Percentiles rank a stretch among this genome's conserved stretches.
These are phyloP conservation scores for Ceratobasidium sp. DNA, from an alignment of 1,284 basidiomycete genomes.

Conservation along the genomic window DNA sequence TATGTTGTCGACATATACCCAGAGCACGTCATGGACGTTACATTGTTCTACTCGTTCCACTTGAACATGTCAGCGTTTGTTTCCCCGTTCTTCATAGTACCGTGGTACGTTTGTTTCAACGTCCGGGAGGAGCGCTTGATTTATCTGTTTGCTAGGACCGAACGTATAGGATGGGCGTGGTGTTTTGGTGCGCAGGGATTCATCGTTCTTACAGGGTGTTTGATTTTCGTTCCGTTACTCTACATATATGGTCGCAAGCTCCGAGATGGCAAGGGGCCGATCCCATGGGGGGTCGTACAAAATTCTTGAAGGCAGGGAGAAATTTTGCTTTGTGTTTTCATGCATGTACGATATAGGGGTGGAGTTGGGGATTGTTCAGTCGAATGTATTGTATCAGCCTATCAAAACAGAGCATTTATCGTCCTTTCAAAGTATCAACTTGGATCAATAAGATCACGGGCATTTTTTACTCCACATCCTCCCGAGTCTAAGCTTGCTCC, in stretches of 20 bases:
- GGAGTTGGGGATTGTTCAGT: not conserved
- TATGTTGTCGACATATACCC: conserved; percentile 46
- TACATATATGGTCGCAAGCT: conserved; percentile 40
- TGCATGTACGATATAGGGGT: conserved; percentile 9
- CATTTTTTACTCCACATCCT: not conserved
- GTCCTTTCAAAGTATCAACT: not conserved
- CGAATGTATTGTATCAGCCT: conserved; percentile 27
- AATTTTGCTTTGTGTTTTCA: not conserved
- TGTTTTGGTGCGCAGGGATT: conserved; percentile 44
- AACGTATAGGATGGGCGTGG: conserved; percentile 45
- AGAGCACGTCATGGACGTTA: conserved; percentile 45
- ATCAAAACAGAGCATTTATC: not conserved
- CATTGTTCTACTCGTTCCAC: conserved; percentile 45
- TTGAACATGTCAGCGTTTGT: conserved; percentile 46
- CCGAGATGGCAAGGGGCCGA: conserved; percentile 40
- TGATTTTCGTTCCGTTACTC: conserved; percentile 41
- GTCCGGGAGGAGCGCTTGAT: not conserved
- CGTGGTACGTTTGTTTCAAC: conserved; percentile 28
- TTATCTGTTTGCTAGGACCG: conserved; percentile 23
- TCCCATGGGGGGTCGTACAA: conserved; percentile 35
- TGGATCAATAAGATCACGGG: not conserved
- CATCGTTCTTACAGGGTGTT: conserved; percentile 42
- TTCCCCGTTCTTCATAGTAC: conserved; percentile 46
- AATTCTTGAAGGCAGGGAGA: not conserved
- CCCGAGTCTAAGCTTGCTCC: not conserved